Conservation (phyloP, 768 basidiomycete genomes). For the Hygrocybe coccinea region DNA sequence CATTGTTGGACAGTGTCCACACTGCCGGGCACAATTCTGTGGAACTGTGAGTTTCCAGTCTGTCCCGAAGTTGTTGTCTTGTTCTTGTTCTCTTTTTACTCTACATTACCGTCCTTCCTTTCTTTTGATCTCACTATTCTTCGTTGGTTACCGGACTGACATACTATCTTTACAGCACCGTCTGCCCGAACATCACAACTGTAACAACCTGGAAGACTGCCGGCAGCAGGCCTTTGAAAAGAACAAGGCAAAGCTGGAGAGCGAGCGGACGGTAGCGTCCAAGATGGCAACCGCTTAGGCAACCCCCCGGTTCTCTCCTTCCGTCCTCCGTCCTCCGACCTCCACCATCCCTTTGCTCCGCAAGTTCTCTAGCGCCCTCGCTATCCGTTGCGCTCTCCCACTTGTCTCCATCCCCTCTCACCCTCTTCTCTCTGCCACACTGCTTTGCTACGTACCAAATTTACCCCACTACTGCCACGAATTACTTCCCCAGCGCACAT, state of each 20-base stretch:
- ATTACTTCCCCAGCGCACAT: too few species aligned
- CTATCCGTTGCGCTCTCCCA: too few species aligned
- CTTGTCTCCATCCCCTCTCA: background rate
- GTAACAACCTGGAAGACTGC: slow-evolving; percentile 79
- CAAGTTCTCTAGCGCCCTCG: too few species aligned
- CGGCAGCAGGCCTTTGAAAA: slow-evolving; percentile 81
- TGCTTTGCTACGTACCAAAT: too few species aligned
- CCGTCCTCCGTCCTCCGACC: slow-evolving; percentile 6
- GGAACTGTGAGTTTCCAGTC: slow-evolving; percentile 50
- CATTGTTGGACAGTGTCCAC: slow-evolving; percentile 80
- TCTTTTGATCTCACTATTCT: too few species aligned
- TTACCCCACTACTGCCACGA: too few species aligned
- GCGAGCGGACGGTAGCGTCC: slow-evolving; percentile 78
- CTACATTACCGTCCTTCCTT: too few species aligned
- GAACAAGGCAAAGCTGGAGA: slow-evolving; percentile 84
- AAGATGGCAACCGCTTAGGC: slow-evolving; percentile 78
- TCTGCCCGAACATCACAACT: slow-evolving; percentile 83
- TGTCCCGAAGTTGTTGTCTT: background rate
- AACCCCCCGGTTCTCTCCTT: background rate
- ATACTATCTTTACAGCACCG: slow-evolving; percentile 57
- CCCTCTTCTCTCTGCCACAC: background rate
- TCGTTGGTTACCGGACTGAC: too few species aligned
- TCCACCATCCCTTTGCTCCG: background rate
- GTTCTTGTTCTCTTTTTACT: too few species aligned
- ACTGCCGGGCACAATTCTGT: slow-evolving; percentile 76